Evolutionary conservation across 176 grass and related monocot genomes (phyloP).

Genomic region (Eleusine coracana): DNA sequence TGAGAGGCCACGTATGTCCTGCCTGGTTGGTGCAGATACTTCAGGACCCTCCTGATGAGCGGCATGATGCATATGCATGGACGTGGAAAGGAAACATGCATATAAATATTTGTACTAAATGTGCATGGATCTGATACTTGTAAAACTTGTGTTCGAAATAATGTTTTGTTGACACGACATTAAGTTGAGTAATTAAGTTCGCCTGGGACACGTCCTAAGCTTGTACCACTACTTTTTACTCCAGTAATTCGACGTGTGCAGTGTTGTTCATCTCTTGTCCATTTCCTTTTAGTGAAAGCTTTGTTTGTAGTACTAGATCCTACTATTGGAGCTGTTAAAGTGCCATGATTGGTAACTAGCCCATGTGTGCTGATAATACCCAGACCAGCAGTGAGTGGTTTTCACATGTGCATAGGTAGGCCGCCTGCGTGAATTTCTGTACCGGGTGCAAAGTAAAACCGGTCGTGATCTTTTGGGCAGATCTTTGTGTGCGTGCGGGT

Average conservation of each 20-base stretch:
- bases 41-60: not conserved
- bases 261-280: no score
- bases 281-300: no score
- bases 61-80: not conserved
- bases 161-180: no score
- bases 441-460: conserved; percentile 2
- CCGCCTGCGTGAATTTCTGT: conserved; percentile 36
- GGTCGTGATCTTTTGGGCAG: conserved; percentile 46
- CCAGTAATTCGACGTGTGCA: no score
- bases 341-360: no score
- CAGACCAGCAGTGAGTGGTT: not conserved
- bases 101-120: not conserved
- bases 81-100: conserved; percentile 5
- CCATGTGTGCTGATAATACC: not conserved
- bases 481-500: not conserved
- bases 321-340: no score
- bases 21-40: conserved; percentile 30
- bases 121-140: no score
- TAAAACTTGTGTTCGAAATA: no score
- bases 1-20: conserved; percentile 54
- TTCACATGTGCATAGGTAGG: not conserved
- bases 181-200: no score
- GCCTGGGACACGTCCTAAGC: no score
- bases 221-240: no score
- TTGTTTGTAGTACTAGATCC: no score